phyloP scores from a whole-genome alignment of 352 stramenopile species.

The Phytophthora cajani region DNA sequence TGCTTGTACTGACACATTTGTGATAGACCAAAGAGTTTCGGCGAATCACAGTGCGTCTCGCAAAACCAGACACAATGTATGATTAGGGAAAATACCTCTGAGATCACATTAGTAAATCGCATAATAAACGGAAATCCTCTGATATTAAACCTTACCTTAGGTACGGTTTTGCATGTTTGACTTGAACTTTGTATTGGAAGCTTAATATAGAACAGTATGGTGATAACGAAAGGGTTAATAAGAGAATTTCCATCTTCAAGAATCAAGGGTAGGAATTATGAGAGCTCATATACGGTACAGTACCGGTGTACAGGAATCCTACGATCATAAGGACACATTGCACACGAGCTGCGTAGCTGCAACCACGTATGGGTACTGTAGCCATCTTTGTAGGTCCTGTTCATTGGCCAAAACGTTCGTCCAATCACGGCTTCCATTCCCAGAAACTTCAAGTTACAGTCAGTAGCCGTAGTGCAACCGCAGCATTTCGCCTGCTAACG shows the following conservation, averaged over 20 bases:
- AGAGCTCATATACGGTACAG: too few species aligned
- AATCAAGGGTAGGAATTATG: too few species aligned
- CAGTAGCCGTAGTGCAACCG: too few species aligned
- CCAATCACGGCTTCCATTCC: not conserved
- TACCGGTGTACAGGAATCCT: too few species aligned
- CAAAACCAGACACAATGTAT: not conserved
- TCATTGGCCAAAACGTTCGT: not conserved
- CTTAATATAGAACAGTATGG: slow-evolving; percentile 2
- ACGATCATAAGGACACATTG: too few species aligned
- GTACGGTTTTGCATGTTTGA: not conserved
- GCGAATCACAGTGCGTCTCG: not conserved
- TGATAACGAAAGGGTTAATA: not conserved
- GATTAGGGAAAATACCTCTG: not conserved
- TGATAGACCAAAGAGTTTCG: not conserved
- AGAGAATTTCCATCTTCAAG: too few species aligned
- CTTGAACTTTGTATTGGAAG: not conserved
- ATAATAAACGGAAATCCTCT: not conserved
- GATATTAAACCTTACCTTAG: not conserved
- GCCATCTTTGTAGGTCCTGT: not conserved
- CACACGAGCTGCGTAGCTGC: not conserved
- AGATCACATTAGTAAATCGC: not conserved
- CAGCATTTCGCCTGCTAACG: too few species aligned
- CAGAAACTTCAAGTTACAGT: not conserved
- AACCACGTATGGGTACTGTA: not conserved
- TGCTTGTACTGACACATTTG: not conserved